Base-by-base conservation (phyloP, 805 yeast species). In the Sugiyamaella lignohabitans region DNA sequence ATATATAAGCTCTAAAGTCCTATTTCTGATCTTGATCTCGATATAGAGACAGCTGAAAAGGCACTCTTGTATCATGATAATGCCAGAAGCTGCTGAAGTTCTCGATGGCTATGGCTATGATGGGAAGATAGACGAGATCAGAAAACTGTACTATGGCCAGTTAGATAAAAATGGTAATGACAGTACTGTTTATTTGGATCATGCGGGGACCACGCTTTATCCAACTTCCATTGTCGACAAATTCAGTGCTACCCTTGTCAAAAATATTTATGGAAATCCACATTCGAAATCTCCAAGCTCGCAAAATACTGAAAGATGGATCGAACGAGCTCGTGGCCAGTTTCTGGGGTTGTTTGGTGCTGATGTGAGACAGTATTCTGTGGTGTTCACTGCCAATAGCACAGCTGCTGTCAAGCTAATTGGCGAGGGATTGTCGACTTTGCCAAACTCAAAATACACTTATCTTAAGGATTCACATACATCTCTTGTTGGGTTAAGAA, bases 181-280 rank as follows among this genome's bases (percentile, higher is more conserved):
- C 5, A 46, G 45, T 11, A 56, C 61, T 3, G 50, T 51, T 0
- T 72, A 72, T 44, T 55, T 72, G 22, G 76, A 72, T 46, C 70
- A 70, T 54, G 75, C 76, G 1, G 76, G 74, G 1, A 59, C 69
- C 43, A 68, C 74, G 1, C 44, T 68, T 2, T 62, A 63, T 35
- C 59, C 70, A 2, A 55, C 56, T 23, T 46, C 63, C 1, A 49
- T 69, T 4, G 49, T 70, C 3, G 51, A 57, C 22, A 49, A 47
- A 4, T 46, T 60, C 8, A 55, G 64, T 5, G 53, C 57, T 38
- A 40, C 35, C 4, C 46, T 72, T 30, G 40, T 59, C 6, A 52
- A 51, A 20, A 19, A 21, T 16, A 45, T 65, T 2, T 55, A 58
- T 18, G 71, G 67, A 4, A 72, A 72, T 50, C 74, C 76, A 2